Percentiles rank a stretch among this genome's conserved stretches.
These are phyloP conservation scores for Yamadazyma pseudoaaseri DNA, from an alignment of 1,139 yeast genomes.

Conservation along the genomic window DNA sequence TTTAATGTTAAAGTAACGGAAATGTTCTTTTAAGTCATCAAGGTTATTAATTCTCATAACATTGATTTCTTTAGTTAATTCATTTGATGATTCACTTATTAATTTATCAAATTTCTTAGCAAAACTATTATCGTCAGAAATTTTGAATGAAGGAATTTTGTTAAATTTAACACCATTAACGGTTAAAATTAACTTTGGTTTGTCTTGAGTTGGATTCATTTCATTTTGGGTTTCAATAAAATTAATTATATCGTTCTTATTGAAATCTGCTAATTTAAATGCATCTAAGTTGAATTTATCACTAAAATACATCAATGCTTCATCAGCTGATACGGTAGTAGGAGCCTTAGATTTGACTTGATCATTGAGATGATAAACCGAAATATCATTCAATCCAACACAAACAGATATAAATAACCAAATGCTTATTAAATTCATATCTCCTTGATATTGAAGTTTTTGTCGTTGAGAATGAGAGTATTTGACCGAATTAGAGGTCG, in stretches of 20 bases:
- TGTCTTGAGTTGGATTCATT: conserved; percentile 8
- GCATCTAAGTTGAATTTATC: conserved; percentile 36
- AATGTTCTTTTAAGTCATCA: conserved; percentile 28
- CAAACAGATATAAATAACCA: conserved; percentile 3
- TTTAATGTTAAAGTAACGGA: conserved; percentile 30
- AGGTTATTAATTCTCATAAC: conserved; percentile 21
- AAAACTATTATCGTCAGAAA: conserved; percentile 1
- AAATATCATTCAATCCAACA: conserved; percentile 2
- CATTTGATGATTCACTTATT: conserved; percentile 4
- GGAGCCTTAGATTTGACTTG: conserved; percentile 1
- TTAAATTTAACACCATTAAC: conserved; percentile 29
- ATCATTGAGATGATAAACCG: conserved; percentile 8
- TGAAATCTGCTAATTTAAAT: conserved; percentile 22
- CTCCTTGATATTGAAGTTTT: conserved; percentile 1
- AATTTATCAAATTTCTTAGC: conserved; percentile 6
- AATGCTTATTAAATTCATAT: conserved; percentile 6
- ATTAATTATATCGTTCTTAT: conserved; percentile 24
- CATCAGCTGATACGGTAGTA: conserved; percentile 13
- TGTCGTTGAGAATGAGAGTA: neutral
- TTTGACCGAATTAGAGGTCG: neutral
- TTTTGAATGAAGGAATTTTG: conserved; percentile 7
- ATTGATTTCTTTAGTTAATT: conserved; percentile 37
- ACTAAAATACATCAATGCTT: conserved; percentile 33
- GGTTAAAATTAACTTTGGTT: conserved; percentile 36
- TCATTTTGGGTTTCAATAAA: conserved; percentile 24